phyloP scores from a whole-genome alignment of 164 flowering plant genomes.

The Piper betle region DNA sequence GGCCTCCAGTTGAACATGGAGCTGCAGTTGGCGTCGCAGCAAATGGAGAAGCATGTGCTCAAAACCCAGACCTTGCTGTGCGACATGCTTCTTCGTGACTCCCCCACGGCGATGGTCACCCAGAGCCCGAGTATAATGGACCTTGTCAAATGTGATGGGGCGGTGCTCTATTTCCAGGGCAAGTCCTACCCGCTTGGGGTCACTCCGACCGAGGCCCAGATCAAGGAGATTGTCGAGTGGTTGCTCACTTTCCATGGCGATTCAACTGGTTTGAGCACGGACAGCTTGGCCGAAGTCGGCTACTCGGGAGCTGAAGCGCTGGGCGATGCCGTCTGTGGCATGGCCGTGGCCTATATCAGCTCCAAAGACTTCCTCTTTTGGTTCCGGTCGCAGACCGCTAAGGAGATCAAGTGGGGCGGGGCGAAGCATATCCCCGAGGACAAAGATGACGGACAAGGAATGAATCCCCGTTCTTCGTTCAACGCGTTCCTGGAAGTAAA shows the following conservation, averaged over 20 bases:
- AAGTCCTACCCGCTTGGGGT: too few relatives aligned
- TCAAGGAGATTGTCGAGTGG: constrained; percentile 18
- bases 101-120: constrained; percentile 19
- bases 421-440: constrained; percentile 19
- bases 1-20: constrained; percentile 54
- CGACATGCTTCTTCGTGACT: constrained; percentile 62
- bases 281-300: constrained; percentile 48
- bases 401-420: constrained; percentile 28
- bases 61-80: constrained; percentile 47
- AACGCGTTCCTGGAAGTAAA: constrained; percentile 22
- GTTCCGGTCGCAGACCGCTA: constrained; percentile 24
- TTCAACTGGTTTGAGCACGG: constrained; percentile 63
- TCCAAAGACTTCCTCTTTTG: constrained; percentile 43
- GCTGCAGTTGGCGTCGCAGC: constrained; percentile 19
- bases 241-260: constrained; percentile 36
- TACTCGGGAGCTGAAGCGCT: constrained; percentile 46
- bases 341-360: constrained; percentile 43
- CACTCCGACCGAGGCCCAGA: too few relatives aligned
- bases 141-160: too few relatives aligned
- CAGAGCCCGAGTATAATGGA: too few relatives aligned
- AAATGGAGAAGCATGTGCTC: constrained; percentile 37
- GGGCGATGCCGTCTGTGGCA: constrained; percentile 69
- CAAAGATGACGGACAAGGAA: constrained; percentile 15
- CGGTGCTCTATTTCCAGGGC: too few relatives aligned
- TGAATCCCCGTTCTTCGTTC: constrained; percentile 25